Conservation (phyloP, 306 rosid genomes). For the Prunus dulcis region DNA sequence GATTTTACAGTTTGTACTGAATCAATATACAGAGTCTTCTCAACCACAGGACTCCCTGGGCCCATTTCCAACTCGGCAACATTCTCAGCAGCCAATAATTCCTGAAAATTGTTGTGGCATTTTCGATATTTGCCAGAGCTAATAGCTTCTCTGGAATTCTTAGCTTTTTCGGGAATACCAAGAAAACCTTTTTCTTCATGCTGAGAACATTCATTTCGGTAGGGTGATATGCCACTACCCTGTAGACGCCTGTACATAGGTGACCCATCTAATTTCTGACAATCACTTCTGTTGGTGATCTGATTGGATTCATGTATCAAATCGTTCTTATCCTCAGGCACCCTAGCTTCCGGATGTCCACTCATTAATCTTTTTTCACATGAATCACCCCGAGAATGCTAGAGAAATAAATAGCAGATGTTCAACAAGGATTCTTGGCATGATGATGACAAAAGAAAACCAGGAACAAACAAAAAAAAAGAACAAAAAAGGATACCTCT, state of each 20-base stretch:
- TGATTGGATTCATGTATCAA: conserved; percentile 17
- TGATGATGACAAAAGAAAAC: conserved; percentile 7
- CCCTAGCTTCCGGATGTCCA: conserved; percentile 8
- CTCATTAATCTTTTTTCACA: conserved; percentile 24
- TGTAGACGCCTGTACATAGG: conserved; percentile 7
- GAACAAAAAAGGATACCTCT: conserved; percentile 36
- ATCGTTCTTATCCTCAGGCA: conserved; percentile 11
- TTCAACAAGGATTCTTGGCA: conserved; percentile 12
- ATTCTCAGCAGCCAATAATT: conserved; percentile 30
- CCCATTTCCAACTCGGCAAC: conserved; percentile 25
- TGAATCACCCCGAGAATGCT: conserved; percentile 40
- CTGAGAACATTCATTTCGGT: conserved; percentile 31
- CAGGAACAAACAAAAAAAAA: neutral
- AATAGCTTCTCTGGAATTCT: conserved; percentile 17
- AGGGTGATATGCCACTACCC: conserved; percentile 16
- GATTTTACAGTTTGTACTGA: conserved; percentile 45
- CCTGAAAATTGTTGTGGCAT: conserved; percentile 32
- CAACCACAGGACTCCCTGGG: conserved; percentile 47
- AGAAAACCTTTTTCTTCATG: conserved; percentile 28
- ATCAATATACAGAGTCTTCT: conserved; percentile 80
- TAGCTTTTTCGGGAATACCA: conserved; percentile 36
- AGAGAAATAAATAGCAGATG: conserved; percentile 28
- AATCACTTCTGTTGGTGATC: conserved; percentile 12
- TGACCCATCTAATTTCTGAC: conserved; percentile 19
- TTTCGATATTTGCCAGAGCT: conserved; percentile 36